These are phyloP conservation scores for Passiflora organensis DNA, from an alignment of 345 rosid genomes.

Conservation along the genomic window DNA sequence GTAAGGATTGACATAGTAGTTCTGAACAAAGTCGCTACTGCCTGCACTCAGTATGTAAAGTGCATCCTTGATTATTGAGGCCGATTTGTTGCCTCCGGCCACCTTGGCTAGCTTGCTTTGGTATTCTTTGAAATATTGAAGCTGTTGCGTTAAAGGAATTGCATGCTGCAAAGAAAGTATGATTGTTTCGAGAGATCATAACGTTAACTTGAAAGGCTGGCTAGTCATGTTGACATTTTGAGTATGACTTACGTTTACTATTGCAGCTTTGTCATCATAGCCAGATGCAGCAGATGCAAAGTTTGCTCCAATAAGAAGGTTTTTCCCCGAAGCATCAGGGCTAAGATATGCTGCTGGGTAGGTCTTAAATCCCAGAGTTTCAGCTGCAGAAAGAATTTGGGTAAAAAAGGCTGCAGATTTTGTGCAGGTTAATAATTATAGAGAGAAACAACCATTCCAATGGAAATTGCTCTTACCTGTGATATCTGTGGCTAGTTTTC, in stretches of 20 bases:
- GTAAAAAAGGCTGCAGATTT: background rate
- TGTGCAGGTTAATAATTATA: too few species aligned
- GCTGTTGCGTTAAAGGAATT: slow-evolving; percentile 64
- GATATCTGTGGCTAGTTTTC: slow-evolving; percentile 81
- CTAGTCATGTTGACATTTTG: too few species aligned
- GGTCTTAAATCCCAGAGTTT: slow-evolving; percentile 68
- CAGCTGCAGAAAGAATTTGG: slow-evolving; percentile 42
- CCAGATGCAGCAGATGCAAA: slow-evolving; percentile 97
- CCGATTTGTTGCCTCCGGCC: slow-evolving; percentile 55
- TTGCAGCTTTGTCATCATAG: slow-evolving; percentile 69
- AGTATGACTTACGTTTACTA: slow-evolving; percentile 50
- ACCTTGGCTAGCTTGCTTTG: slow-evolving; percentile 54
- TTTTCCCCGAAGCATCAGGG: slow-evolving; percentile 81
- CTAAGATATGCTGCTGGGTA: slow-evolving; percentile 82
- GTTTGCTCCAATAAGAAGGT: slow-evolving; percentile 88
- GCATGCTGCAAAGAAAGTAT: slow-evolving; percentile 55
- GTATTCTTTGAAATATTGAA: slow-evolving; percentile 75
- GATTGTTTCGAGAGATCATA: background rate
- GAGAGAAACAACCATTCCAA: background rate
- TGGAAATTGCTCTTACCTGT: slow-evolving; percentile 40
- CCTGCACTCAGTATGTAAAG: slow-evolving; percentile 73
- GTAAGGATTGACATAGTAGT: slow-evolving; percentile 76
- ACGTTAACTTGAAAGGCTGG: background rate
- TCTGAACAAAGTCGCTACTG: slow-evolving; percentile 82
- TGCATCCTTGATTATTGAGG: slow-evolving; percentile 54